Base-by-base conservation (phyloP, 345 rosid species). In the Aegle marmelos region DNA sequence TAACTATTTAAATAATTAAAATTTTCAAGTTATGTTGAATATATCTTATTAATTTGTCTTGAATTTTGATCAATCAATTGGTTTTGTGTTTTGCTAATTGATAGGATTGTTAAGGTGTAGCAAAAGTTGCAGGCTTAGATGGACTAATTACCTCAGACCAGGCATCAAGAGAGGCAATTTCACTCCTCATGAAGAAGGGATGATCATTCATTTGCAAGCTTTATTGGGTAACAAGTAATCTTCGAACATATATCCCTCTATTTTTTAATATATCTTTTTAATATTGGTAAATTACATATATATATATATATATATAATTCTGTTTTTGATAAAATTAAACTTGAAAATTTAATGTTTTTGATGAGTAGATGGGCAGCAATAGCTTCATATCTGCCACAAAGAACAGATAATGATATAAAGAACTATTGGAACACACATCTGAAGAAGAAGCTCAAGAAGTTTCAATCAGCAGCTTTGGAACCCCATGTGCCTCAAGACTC, bases 81-180 rank as follows among this genome's bases (percentile, higher is more conserved):
- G n/a, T 25, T 45, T 10, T 31, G 13, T 1, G 25, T 70, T 70
- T 8, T 70, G 19, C 16, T 11, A 41, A 72, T 64, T 9, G 17
- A 82, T 82, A 93, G 99, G 98, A 59, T 76, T 95, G 85, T 0
- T 90, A 48, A 93, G 99, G 79, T 95, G 99, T 83, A 95, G 99
- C 94, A 95, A 95, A 76, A 95, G 99, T 80, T 95, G 98, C 87
- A 91, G 99, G 86, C 92, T 96, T n/a, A 89, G 99, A 82, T 96
- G 99, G 99, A 96, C 99, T n/a, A 96, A 96, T 85, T 96, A 96
- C 85, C 88, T 96, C 8, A 87, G 98, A 73, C 99, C 99, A n/a
- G 99, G 99, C 70, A 94, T 96, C 75, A 96, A 94, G 87, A 81
- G 99, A 30, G 99, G 99, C 37, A 94, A 96, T 83, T 96, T 96